Evolutionary conservation across 148 eudicot species (phyloP), one percentile per base, ranked within the genome.

Genomic region (Cornus florida): DNA sequence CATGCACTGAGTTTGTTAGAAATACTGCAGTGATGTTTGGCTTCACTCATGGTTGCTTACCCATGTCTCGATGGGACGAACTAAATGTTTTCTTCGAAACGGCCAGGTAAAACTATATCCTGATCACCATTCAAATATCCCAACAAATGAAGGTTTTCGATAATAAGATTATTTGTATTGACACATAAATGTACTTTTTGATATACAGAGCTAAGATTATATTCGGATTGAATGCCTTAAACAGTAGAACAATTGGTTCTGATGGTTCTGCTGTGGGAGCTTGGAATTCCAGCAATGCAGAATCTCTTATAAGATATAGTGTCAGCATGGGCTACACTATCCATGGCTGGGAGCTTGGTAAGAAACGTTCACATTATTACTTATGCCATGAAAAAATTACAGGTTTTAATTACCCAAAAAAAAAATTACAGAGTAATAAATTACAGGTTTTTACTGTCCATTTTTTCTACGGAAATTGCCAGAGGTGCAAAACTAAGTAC

Each of bases 311-410:
- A 5, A 86, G 84, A 82, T 88, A 91, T 38, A 90, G 92, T 5
- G 81, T 90, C 38, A 74, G 80, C 56, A 90, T 82, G 72, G 88
- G 86, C 46, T 91, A 90, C 83, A 78, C 79, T 2, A 88, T 93
- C 48, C 67, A 84, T 82, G 95, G 95, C 48, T 93, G 97, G 97
- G 97, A 93, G 80, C 89, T 93, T 71, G 97, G 97, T 93, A 82
- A 83, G 84, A 72, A 50, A 33, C 24, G 69, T n/a, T 65, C 31
- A 20, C 13, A 50, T 0, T 50, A 50, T 8, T 10, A 50, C 8
- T 10, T 2, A 12, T 50, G 13, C 7, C 43, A 39, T 0, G 5
- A 39, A 39, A 39, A 39, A 39, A 39, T 28, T 28, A 39, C 43
- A 39, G 43, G 5, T 1, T 39, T 50, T 50, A 4, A 9, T 10